Evolutionary conservation across 106 monocot genomes (phyloP).

Genomic region (Apostasia ramifera): DNA sequence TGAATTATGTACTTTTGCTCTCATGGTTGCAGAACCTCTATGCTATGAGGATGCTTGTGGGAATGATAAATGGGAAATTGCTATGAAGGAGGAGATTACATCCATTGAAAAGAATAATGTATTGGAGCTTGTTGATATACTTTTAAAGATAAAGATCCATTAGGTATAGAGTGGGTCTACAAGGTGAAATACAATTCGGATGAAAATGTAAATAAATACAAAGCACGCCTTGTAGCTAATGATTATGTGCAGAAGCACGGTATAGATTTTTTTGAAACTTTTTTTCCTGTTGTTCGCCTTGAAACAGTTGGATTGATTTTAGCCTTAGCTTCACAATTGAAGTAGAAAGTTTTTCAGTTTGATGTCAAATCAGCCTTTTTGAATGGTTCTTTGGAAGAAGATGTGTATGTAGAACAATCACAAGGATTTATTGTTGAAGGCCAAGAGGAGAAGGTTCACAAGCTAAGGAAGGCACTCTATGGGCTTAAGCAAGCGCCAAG

Average conservation of each 20-base stretch:
- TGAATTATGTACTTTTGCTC: slow-evolving; percentile 12
- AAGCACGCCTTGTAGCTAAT: slow-evolving; percentile 14
- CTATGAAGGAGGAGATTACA: slow-evolving; percentile 14
- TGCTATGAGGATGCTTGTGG: slow-evolving; percentile 11
- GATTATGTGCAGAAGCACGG: slow-evolving; percentile 15
- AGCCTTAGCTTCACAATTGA: not conserved
- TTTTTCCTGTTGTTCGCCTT: slow-evolving; percentile 15
- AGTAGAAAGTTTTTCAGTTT: slow-evolving; percentile 9
- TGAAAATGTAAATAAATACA: slow-evolving; percentile 11
- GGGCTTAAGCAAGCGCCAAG: not conserved
- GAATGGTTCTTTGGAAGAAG: slow-evolving; percentile 9
- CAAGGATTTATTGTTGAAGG: slow-evolving; percentile 2
- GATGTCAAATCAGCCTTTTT: slow-evolving; percentile 18
- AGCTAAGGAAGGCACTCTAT: not conserved
- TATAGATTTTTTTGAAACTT: slow-evolving; percentile 14
- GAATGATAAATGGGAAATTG: slow-evolving; percentile 9
- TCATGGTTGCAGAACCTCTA: slow-evolving; percentile 7
- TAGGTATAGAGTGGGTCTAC: slow-evolving; percentile 15
- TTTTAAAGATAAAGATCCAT: slow-evolving; percentile 7
- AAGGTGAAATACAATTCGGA: slow-evolving; percentile 12
- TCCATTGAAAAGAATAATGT: not conserved
- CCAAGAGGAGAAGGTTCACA: not conserved
- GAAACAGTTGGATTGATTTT: slow-evolving; percentile 15
- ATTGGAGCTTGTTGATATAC: slow-evolving; percentile 2
- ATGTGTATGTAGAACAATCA: slow-evolving; percentile 12